Percentiles rank a stretch among this genome's conserved stretches.
These are phyloP conservation scores for Dendrobium catenatum DNA, from an alignment of 106 monocot genomes.

Conservation along the genomic window DNA sequence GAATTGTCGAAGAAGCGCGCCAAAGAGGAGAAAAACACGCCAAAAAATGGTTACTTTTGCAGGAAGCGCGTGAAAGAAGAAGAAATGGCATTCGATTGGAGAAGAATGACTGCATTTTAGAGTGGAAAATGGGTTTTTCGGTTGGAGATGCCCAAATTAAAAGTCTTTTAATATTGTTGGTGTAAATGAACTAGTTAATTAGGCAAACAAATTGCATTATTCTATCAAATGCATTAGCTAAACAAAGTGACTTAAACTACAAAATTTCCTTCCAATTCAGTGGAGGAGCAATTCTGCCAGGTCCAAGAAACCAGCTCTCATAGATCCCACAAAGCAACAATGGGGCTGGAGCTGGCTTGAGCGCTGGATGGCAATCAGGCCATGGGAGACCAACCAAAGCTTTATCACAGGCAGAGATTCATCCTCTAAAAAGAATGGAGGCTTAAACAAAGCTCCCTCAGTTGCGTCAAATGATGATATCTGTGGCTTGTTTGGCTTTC, in stretches of 20 bases:
- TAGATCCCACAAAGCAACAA: constrained; percentile 55
- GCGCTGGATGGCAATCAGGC: constrained; percentile 82
- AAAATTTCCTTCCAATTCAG: constrained; percentile 18
- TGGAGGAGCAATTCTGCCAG: constrained; percentile 55
- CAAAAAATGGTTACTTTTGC: too few species aligned
- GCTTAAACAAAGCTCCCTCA: constrained; percentile 13
- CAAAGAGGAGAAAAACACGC: too few species aligned
- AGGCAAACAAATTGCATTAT: background rate
- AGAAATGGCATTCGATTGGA: too few species aligned
- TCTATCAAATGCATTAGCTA: background rate
- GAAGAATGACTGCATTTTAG: too few species aligned
- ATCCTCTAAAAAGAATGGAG: constrained; percentile 24
- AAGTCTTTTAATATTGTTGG: too few species aligned
- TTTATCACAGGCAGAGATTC: constrained; percentile 17
- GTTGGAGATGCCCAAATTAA: too few species aligned
- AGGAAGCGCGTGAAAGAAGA: too few species aligned
- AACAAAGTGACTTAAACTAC: background rate
- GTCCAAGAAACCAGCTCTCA: constrained; percentile 45
- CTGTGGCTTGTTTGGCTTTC: constrained; percentile 38
- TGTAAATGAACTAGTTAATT: background rate
- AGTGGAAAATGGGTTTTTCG: too few species aligned
- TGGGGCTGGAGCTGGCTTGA: constrained; percentile 99
- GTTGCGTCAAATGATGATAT: constrained; percentile 31
- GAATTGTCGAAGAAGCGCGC: too few species aligned
- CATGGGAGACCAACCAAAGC: constrained; percentile 50